Base-by-base conservation (phyloP, 495 filamentous ascomycete genomes). In the Annulohypoxylon moriforme region DNA sequence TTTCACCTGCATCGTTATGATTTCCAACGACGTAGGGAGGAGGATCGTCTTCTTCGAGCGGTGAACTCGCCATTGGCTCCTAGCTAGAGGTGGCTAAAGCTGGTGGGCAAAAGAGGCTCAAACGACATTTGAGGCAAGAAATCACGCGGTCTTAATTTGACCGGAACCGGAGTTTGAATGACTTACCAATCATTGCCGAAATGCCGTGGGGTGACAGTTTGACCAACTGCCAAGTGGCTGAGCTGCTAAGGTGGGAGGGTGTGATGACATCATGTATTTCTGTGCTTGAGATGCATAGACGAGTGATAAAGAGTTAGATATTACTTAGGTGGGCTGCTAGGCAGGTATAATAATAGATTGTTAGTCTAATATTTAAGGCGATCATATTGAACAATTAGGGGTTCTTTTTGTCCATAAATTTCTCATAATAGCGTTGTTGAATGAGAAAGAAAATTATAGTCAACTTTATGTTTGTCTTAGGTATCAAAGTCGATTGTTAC, bases 1-100 rank as follows among this genome's bases (percentile, higher is more conserved):
- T 25, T 11, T 80, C 78, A 31, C 79, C 72, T 0, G 74, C 69
- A 31, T 76, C 71, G 55, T 59, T 66, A 0, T 18, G 71, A n/a
- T 44, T 62, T 25, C 56, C 71, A 5, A 61, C 50, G 13, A 73
- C 49, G 27, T 73, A 73, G 4, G 71, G 71, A 9, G 71, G 71
- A 33, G 71, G 66, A 16, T 50, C 38, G 7, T 73, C 66, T 18
- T 40, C 59, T 33, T 42, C 59, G n/a, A 14, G 18, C 29, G 47
- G 18, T 38, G 38, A 36, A 36, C 46, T 58, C 25, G 65, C 27
- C 71, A 73, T 73, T 58, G 33, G 36, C 42, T 40, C 16, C n/a
- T 20, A 18, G 25, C 27, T 25, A 40, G n/a, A n/a, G 13, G 36
- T 25, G 11, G 46, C 22, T 25, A 24, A 50, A 4, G 47, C 20